A percentile compares a stretch with the other conserved stretches of the same genome.
Evolutionary conservation across 768 basidiomycete species (phyloP).

Genomic region (Tubosaeta brunneosetosa): DNA sequence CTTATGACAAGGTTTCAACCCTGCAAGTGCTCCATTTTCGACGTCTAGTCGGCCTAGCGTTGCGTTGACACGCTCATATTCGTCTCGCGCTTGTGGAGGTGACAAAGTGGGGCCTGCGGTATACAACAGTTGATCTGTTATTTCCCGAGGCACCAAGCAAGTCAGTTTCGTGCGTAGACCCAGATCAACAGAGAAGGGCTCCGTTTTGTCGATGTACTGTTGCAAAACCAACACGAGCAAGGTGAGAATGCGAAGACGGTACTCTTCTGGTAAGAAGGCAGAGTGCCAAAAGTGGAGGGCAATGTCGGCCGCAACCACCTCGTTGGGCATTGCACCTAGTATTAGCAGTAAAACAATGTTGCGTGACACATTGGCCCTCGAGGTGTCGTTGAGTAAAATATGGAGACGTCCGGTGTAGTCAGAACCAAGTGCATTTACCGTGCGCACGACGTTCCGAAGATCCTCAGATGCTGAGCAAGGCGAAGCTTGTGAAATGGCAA

Average conservation of each 20-base stretch:
- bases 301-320: conserved; percentile 34
- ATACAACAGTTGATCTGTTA: conserved; percentile 28
- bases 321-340: conserved; percentile 31
- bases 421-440: conserved; percentile 38
- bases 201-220: conserved; percentile 10
- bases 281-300: conserved; percentile 49
- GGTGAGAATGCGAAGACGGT: conserved; percentile 22
- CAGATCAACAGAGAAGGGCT: conserved; percentile 9
- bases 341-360: conserved; percentile 40
- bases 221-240: conserved; percentile 14
- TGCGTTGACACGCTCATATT: conserved; percentile 27
- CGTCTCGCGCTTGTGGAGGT: conserved; percentile 20
- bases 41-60: conserved; percentile 38
- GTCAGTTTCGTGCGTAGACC: conserved; percentile 16
- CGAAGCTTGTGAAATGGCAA: not conserved
- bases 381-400: conserved; percentile 42
- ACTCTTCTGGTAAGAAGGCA: conserved; percentile 32
- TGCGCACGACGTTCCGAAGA: conserved; percentile 39
- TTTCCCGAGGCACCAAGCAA: conserved; percentile 20
- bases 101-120: conserved; percentile 22
- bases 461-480: conserved; percentile 39
- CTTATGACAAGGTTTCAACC: conserved; percentile 39
- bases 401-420: conserved; percentile 37
- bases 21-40: conserved; percentile 35
- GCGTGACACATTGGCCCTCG: conserved; percentile 28